Evolutionary conservation across 139 green algal genomes (phyloP).

Genomic region (Chlamydomonas sphaeroides): DNA sequence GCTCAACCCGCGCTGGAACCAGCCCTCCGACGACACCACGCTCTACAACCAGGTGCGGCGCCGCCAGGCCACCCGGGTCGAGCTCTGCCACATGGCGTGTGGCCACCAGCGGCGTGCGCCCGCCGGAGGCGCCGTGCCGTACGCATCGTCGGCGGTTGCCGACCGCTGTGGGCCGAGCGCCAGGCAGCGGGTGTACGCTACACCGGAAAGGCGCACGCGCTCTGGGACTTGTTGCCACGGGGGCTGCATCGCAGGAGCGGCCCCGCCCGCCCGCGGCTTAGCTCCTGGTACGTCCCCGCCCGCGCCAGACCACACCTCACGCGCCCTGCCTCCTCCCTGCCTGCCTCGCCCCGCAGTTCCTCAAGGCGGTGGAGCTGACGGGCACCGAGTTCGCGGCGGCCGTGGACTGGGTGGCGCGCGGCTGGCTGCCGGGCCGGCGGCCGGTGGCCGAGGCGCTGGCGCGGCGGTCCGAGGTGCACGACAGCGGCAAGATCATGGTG

Average conservation of each 20-base stretch:
- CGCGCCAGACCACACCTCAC: no score
- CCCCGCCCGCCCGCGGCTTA: no score
- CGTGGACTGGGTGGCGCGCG: slow-evolving; percentile 69
- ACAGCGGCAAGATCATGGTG: slow-evolving; percentile 69
- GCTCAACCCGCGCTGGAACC: slow-evolving; percentile 84
- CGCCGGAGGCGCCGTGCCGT: no score
- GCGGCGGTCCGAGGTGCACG: slow-evolving; percentile 43
- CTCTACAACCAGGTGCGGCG: slow-evolving; percentile 26
- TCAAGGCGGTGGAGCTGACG: slow-evolving; percentile 86
- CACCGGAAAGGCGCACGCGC: no score
- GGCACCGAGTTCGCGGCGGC: slow-evolving; percentile 86
- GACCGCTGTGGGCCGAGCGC: no score
- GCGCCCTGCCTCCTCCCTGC: no score
- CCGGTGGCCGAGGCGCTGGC: slow-evolving; percentile 56
- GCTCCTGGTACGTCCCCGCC: no score
- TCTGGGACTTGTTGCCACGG: no score
- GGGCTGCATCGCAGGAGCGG: no score
- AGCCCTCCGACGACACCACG: slow-evolving; percentile 30
- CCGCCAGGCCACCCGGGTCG: not conserved
- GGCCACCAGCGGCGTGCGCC: no score
- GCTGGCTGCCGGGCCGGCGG: slow-evolving; percentile 89
- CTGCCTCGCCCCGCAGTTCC: not conserved
- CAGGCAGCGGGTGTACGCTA: no score
- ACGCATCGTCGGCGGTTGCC: no score
- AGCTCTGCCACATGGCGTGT: not conserved